Evolutionary conservation across 495 filamentous ascomycete species (phyloP).

Genomic region (Podospora anserina): DNA sequence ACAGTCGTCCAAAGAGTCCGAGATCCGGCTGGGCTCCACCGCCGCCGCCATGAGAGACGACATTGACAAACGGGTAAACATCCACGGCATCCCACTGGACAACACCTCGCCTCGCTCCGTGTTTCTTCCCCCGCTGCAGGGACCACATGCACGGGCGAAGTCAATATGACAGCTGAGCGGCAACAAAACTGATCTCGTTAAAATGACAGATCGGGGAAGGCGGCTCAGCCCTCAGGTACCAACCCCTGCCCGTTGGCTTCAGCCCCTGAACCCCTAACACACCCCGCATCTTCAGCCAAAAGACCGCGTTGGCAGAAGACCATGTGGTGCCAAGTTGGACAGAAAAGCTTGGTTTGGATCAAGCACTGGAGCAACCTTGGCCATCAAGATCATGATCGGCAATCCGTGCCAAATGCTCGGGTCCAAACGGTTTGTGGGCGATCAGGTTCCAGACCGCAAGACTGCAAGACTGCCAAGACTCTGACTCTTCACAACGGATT

Average conservation of each 20-base stretch:
- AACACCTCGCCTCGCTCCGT: background rate
- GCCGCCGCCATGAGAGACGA: background rate
- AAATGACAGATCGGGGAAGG: background rate
- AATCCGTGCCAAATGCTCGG: background rate
- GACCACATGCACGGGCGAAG: background rate
- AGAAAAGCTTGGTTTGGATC: background rate
- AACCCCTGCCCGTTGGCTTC: background rate
- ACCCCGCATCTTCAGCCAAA: background rate
- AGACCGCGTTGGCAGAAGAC: background rate
- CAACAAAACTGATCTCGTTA: background rate
- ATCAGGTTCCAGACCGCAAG: background rate
- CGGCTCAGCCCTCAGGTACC: slow-evolving; percentile 1
- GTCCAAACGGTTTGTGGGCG: background rate
- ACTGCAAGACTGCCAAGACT: background rate
- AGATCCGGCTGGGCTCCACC: background rate
- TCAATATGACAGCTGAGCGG: background rate
- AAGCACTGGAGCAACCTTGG: background rate
- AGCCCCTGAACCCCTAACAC: background rate
- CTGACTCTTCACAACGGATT: background rate
- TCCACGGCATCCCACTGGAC: background rate
- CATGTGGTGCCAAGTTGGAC: background rate
- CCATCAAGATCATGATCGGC: background rate
- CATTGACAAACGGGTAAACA: background rate
- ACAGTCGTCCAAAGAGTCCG: background rate
- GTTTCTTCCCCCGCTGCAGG: background rate